These are phyloP conservation scores for Mucor mucedo DNA, from an alignment of 371 early-diverging fungal genomes.

Conservation along the genomic window DNA sequence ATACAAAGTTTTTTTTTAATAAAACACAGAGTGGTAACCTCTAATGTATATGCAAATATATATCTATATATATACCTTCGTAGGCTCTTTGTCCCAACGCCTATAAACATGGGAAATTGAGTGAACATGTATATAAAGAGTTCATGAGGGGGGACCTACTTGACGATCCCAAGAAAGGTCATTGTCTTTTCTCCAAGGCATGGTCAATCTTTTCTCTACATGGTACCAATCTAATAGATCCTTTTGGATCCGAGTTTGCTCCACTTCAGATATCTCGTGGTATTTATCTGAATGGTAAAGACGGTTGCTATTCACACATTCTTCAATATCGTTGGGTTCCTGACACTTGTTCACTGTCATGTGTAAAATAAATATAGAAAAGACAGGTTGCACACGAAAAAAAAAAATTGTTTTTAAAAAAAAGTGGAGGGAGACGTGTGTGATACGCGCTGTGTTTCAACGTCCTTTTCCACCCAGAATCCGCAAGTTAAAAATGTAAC, in stretches of 20 bases:
- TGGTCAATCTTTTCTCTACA: constrained; percentile 56
- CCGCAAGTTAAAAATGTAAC: no score
- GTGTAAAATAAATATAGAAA: no score
- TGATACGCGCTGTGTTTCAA: no score
- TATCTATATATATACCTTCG: constrained; percentile 50
- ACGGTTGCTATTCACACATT: constrained; percentile 37
- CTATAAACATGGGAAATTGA: constrained; percentile 14
- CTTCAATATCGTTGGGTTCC: constrained; percentile 30
- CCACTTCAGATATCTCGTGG: constrained; percentile 33
- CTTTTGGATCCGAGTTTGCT: constrained; percentile 45
- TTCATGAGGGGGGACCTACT: constrained; percentile 9
- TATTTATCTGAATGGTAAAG: constrained; percentile 38
- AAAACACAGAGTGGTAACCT: no score
- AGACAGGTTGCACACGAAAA: no score
- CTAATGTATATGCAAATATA: background rate
- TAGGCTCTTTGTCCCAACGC: constrained; percentile 67
- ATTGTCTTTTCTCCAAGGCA: constrained; percentile 73
- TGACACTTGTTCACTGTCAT: no score
- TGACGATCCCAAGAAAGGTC: constrained; percentile 29
- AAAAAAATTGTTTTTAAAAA: no score
- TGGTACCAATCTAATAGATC: constrained; percentile 73
- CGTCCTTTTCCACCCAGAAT: no score
- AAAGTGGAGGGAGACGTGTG: no score
- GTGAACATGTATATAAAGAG: background rate
- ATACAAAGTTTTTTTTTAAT: background rate